Evolutionary conservation across 441 rosid species (phyloP).

Genomic region (Kokia cookei): DNA sequence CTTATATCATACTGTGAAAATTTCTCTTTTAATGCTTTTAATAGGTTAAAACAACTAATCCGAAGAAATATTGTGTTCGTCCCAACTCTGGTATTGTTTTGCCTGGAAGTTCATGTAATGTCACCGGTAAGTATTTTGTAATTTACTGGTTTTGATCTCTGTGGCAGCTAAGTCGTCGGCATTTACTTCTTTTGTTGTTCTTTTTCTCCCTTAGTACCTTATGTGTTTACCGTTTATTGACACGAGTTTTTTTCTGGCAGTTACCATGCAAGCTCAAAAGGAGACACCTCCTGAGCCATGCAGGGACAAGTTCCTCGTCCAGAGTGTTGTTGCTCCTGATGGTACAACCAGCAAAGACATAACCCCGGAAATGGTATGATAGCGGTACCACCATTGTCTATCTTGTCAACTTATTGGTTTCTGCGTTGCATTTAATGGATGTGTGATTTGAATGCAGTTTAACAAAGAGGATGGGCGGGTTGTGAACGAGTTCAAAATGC

Average conservation of each 20-base stretch:
- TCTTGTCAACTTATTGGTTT: background rate
- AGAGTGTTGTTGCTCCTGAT: slow-evolving; percentile 54
- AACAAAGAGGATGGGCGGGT: slow-evolving; percentile 48
- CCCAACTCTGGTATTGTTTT: slow-evolving; percentile 71
- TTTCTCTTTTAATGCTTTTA: background rate
- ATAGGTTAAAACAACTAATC: slow-evolving; percentile 88
- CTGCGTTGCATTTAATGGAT: background rate
- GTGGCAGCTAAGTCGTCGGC: background rate
- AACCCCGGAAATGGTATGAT: slow-evolving; percentile 59
- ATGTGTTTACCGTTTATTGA: slow-evolving; percentile 6
- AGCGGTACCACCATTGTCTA: background rate
- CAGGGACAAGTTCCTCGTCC: slow-evolving; percentile 89
- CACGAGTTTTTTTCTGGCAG: slow-evolving; percentile 27
- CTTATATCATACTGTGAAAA: background rate
- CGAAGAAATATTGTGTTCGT: slow-evolving; percentile 76
- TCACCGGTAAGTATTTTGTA: slow-evolving; percentile 40
- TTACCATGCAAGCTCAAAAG: slow-evolving; percentile 89
- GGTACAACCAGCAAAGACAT: slow-evolving; percentile 55
- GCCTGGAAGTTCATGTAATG: slow-evolving; percentile 63
- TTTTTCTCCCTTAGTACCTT: background rate
- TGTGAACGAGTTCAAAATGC: slow-evolving; percentile 72
- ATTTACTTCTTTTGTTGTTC: background rate
- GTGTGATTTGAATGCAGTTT: slow-evolving; percentile 37
- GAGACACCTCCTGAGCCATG: slow-evolving; percentile 87
- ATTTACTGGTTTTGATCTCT: background rate